Evolutionary conservation across 768 basidiomycete species (phyloP).

Genomic region (Amyloporia xantha): DNA sequence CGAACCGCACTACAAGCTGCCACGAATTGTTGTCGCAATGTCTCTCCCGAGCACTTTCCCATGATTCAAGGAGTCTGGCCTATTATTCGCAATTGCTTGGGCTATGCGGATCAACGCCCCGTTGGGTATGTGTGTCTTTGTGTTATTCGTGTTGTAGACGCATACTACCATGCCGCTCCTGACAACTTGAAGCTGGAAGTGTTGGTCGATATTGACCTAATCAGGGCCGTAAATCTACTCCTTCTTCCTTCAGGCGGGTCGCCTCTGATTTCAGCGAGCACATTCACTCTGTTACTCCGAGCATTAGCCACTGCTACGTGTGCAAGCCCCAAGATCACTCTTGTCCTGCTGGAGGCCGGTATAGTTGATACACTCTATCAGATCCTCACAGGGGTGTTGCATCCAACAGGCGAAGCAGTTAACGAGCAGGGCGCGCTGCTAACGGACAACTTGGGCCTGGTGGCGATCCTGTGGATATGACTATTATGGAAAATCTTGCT

Average conservation of each 20-base stretch:
- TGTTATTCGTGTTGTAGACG: constrained; percentile 90
- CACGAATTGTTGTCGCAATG: constrained; percentile 92
- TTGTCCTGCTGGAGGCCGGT: constrained; percentile 84
- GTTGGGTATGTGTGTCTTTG: constrained; percentile 95
- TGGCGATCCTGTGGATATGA: constrained; percentile 91
- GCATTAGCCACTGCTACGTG: constrained; percentile 84
- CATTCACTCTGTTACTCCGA: constrained; percentile 82
- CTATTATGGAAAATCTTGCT: constrained; percentile 94
- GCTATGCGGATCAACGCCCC: constrained; percentile 91
- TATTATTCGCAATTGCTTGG: constrained; percentile 86
- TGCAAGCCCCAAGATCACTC: constrained; percentile 80
- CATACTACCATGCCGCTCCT: constrained; percentile 77
- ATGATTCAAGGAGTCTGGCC: constrained; percentile 90
- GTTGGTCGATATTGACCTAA: constrained; percentile 72
- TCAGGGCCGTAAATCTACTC: constrained; percentile 78
- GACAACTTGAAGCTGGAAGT: constrained; percentile 87
- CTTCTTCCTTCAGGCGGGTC: constrained; percentile 83
- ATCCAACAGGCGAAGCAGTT: constrained; percentile 49
- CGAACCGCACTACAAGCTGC: constrained; percentile 95
- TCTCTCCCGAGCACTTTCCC: constrained; percentile 80
- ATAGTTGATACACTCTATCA: constrained; percentile 91
- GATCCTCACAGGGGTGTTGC: constrained; percentile 90
- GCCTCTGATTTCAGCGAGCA: constrained; percentile 77
- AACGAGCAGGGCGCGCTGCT: constrained; percentile 53
- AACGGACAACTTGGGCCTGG: constrained; percentile 77